A percentile compares a stretch with the other conserved stretches of the same genome.
Conservation (phyloP, 352 stramenopile species). For the Peronosclerospora sorghi region DNA sequence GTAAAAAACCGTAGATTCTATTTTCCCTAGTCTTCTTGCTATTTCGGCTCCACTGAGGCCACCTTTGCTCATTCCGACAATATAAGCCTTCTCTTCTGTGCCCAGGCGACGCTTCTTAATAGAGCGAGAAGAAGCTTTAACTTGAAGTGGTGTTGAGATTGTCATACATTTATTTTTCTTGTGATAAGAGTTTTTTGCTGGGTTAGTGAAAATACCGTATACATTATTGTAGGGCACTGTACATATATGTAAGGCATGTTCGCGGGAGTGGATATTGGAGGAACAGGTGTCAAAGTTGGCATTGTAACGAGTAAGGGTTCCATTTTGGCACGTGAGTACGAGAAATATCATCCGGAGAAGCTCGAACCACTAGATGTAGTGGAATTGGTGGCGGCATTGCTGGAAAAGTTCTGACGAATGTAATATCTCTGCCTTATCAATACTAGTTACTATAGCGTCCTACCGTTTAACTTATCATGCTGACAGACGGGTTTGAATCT, state of each 20-base stretch:
- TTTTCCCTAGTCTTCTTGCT: no score
- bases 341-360: slow-evolving; percentile 25
- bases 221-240: no score
- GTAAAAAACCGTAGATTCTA: no score
- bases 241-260: slow-evolving; percentile 17
- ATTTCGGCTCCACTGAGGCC: no score
- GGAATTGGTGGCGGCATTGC: slow-evolving; percentile 23
- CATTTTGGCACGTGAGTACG: slow-evolving; percentile 39
- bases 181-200: no score
- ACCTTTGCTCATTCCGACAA: no score
- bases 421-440: slow-evolving; percentile 5
- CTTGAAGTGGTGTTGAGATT: no score
- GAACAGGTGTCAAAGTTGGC: slow-evolving; percentile 62
- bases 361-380: slow-evolving; percentile 45
- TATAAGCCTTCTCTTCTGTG: no score
- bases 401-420: slow-evolving; percentile 36
- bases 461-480: neutral
- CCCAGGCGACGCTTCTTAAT: no score
- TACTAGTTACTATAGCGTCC: neutral
- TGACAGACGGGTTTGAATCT: slow-evolving; percentile 20
- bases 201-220: no score
- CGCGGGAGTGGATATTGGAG: slow-evolving; percentile 64
- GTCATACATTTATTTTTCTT: no score
- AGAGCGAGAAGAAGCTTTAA: no score
- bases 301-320: slow-evolving; percentile 38